phyloP scores from a whole-genome alignment of 1,284 basidiomycete species.

The Cutaneotrichosporon sp. region DNA sequence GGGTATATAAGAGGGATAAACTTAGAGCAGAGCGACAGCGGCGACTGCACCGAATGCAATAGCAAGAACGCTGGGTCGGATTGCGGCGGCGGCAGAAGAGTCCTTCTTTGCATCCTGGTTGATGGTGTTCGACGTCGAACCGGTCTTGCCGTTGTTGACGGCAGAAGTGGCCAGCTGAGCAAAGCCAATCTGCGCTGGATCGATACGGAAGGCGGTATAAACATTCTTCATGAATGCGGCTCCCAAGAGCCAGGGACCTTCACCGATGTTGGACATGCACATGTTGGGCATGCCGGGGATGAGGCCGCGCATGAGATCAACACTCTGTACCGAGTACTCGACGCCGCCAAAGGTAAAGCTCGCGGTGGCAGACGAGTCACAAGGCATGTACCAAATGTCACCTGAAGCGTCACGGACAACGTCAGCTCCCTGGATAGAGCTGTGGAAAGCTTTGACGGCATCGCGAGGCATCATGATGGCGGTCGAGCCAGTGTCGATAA shows the following conservation, averaged over 20 bases:
- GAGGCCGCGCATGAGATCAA: conserved; percentile 52
- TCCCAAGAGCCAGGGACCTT: conserved; percentile 22
- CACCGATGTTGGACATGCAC: neutral
- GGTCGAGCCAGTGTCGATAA: conserved; percentile 11
- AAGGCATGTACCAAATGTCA: conserved; percentile 51
- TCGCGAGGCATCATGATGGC: conserved; percentile 2
- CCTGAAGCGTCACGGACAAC: conserved; percentile 49
- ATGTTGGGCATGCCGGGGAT: neutral
- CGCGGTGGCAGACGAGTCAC: conserved; percentile 62
- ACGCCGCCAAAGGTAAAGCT: conserved; percentile 58
- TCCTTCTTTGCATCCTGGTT: too few relatives aligned
- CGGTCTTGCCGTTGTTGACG: neutral
- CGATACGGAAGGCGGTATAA: conserved; percentile 7
- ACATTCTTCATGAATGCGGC: conserved; percentile 16
- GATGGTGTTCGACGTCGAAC: neutral
- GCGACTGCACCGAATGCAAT: too few relatives aligned
- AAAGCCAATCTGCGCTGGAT: conserved; percentile 10
- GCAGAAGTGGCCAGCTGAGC: conserved; percentile 12
- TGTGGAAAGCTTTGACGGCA: conserved; percentile 1
- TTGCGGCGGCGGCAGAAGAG: too few relatives aligned
- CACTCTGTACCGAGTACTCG: conserved; percentile 1
- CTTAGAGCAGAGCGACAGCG: too few relatives aligned
- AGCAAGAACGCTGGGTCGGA: too few relatives aligned
- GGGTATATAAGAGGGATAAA: too few relatives aligned
- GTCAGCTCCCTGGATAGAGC: neutral